Evolutionary conservation across 768 basidiomycete genomes (phyloP), one percentile per base, ranked within the genome.

Genomic region (Leccinum uliginosum): DNA sequence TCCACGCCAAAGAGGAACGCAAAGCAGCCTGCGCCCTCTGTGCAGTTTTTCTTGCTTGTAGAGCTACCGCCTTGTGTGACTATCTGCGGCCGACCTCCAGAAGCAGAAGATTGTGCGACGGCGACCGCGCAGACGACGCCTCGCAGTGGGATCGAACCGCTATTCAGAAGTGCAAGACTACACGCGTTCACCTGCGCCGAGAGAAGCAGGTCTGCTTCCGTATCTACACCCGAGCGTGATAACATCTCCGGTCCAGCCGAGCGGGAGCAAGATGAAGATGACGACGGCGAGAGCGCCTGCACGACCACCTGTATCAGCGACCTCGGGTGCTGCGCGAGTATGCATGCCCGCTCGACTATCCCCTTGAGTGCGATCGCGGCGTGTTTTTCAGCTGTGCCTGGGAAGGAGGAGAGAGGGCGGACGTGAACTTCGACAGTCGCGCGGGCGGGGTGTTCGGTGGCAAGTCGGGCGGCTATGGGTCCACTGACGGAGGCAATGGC

Each of bases 231-330:
- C 0, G 24, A 7, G 27, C 8, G 49, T 40, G 38, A n/a, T 24
- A 27, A 29, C 27, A 3, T 21, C 21, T 6, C 21, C 21, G 47
- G 24, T 9, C 49, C 29, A 3, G 51, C 26, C 15, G 55, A 57
- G 21, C 45, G 44, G 1, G 55, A 27, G 14, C 19, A 34, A 34
- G 34, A 40, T n/a, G 38, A 40, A 4, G 38, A 40, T 40, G 38
- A 40, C 14, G 60, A 38, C 0, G 54, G 54, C 7, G 71, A 64
- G 1, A 91, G 74, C 3, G 80, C 76, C 69, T 93, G 91, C 0
- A 88, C 77, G 1, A 90, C 86, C n/a, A 93, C 76, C 62, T 92
- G 91, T 3, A 92, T 75, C 10, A 91, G 77, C 3, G 87, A 84
- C 14, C 91, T 76, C 8, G 91, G 92, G 56, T 86, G 79, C 49